Base-by-base conservation (phyloP, 2,329 filamentous ascomycete species). In the Calonectria hongkongensis region DNA sequence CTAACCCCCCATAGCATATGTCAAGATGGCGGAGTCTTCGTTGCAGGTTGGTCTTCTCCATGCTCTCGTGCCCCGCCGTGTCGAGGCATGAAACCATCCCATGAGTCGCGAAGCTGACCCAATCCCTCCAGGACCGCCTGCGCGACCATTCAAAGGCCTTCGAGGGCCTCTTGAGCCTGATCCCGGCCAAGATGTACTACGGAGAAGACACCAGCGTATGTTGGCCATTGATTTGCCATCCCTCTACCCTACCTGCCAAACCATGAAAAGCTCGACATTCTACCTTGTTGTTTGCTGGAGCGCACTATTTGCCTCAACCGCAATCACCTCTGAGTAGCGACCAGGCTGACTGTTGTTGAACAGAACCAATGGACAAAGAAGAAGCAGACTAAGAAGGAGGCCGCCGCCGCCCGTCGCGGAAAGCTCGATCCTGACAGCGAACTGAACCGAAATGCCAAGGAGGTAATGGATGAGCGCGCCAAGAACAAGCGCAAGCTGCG, bases 301-400 rank as follows among this genome's bases (percentile, higher is more conserved):
- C 18, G 9, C 21, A 18, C 28, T 13, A n/a, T 33, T n/a, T 9
- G 39, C 18, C 18, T 8, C 27, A n/a, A 2, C 28, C 13, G 21
- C 41, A 50, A 27, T 18, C 25, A 12, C 10, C 21, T 18, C 13
- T 27, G 4, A 33, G 21, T 4, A 63, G 25, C 8, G 27, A n/a
- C 30, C 58, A n/a, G 43, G 70, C 78, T 81, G 75, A 80, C 58
- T 43, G 10, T 48, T 41, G 41, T 56, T 67, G 64, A 77, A 74
- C 81, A 98, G 95, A 94, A 97, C 80, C 95, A 98, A 92, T 98
- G 95, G 95, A 83, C 92, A 83, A 93, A 93, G 82, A 98, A 97
- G 86, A 98, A 98, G 88, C 96, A 98, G 86, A 96, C 95, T 64
- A 98, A 98, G 83, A 94, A 95, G 84, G 91, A 98, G 84, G 94